These are phyloP conservation scores for Periconia macrospinosa DNA, from an alignment of 2,329 filamentous ascomycete species.

Conservation along the genomic window DNA sequence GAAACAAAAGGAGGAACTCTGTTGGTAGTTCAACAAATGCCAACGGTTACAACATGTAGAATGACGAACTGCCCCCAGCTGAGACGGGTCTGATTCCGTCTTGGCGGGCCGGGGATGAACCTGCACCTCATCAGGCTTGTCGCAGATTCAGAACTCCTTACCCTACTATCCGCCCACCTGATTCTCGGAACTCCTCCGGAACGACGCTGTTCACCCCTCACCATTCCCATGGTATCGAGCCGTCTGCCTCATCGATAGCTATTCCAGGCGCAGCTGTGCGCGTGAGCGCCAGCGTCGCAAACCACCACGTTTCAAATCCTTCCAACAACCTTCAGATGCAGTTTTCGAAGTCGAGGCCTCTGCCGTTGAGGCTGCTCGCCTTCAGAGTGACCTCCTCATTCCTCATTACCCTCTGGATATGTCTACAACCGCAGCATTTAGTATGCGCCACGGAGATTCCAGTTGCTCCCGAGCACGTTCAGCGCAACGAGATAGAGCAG, in stretches of 20 bases:
- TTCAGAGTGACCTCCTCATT: slow-evolving; percentile 65
- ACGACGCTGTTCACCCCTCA: neutral
- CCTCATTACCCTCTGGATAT: slow-evolving; percentile 62
- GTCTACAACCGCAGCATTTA: slow-evolving; percentile 57
- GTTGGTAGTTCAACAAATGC: too few species aligned
- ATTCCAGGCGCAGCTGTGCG: slow-evolving; percentile 7
- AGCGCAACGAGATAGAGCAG: slow-evolving; percentile 14
- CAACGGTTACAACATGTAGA: too few species aligned
- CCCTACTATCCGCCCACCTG: neutral
- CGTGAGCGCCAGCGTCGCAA: slow-evolving; percentile 8
- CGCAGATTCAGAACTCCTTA: neutral
- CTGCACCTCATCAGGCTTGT: slow-evolving; percentile 5
- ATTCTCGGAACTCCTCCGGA: neutral
- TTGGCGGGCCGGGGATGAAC: slow-evolving; percentile 5
- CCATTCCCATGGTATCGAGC: slow-evolving; percentile 1
- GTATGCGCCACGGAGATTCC: slow-evolving; percentile 64
- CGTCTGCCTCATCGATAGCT: slow-evolving; percentile 1
- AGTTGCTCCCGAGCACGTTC: slow-evolving; percentile 10
- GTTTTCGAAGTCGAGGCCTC: slow-evolving; percentile 61
- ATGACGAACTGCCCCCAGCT: slow-evolving; percentile 1
- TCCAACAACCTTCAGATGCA: slow-evolving; percentile 30
- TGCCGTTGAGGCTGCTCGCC: slow-evolving; percentile 73
- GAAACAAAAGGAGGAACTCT: too few species aligned
- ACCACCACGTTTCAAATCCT: slow-evolving; percentile 6
- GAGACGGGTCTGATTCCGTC: slow-evolving; percentile 2